phyloP scores from a whole-genome alignment of 768 basidiomycete species.

The Chlorophyllum brunneum region DNA sequence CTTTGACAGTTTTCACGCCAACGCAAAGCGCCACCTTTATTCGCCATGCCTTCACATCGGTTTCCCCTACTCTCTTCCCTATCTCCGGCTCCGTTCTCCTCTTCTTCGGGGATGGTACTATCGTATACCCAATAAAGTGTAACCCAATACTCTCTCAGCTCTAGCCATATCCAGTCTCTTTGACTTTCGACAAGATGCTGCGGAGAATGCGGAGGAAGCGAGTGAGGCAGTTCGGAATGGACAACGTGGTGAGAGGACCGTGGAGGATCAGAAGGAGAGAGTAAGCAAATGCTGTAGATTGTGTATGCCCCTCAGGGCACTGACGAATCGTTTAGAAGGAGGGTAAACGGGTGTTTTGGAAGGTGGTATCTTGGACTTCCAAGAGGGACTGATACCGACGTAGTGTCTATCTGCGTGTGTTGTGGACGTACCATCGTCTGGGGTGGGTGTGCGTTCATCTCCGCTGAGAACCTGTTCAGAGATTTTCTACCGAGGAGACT shows the following conservation, averaged over 20 bases:
- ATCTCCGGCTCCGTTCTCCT: conserved; percentile 42
- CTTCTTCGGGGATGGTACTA: conserved; percentile 41
- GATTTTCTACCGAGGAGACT: conserved; percentile 75
- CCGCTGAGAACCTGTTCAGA: conserved; percentile 85
- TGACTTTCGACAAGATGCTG: conserved; percentile 53
- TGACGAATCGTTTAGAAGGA: conserved; percentile 67
- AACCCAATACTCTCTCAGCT: conserved; percentile 69
- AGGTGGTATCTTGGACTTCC: conserved; percentile 69
- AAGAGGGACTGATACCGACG: conserved; percentile 65
- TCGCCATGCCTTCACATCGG: conserved; percentile 43
- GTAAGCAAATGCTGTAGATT: conserved; percentile 72
- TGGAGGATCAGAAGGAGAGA: conserved; percentile 27
- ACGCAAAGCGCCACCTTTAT: conserved; percentile 79
- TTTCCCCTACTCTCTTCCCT: conserved; percentile 20
- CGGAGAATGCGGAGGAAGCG: conserved; percentile 61
- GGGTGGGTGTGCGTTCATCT: conserved; percentile 8
- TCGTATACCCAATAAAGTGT: conserved; percentile 64
- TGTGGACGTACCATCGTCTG: background rate
- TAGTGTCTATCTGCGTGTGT: conserved; percentile 65
- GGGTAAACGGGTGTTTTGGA: conserved; percentile 78
- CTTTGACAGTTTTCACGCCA: conserved; percentile 79
- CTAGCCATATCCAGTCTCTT: conserved; percentile 80
- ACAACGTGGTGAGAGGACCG: conserved; percentile 23
- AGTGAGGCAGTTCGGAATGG: conserved; percentile 63
- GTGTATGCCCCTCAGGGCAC: conserved; percentile 69